Percentiles rank a stretch among this genome's conserved stretches.
phyloP scores from a whole-genome alignment of 305 asterid genomes.

The Fraxinus angustifolia region DNA sequence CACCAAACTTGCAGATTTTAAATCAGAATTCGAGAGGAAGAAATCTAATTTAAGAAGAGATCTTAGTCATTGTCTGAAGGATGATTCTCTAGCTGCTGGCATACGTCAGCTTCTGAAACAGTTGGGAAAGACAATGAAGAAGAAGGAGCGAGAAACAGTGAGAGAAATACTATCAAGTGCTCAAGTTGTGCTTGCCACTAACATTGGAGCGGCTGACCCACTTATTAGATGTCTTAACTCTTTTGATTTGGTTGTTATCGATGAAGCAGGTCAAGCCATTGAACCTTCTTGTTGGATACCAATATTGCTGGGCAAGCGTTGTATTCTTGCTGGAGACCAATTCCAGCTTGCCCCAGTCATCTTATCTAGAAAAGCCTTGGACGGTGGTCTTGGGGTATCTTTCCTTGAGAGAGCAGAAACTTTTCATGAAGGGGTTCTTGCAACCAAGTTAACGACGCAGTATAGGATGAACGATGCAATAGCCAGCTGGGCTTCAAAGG shows the following conservation, averaged over 20 bases:
- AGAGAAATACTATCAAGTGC: slow-evolving; percentile 72
- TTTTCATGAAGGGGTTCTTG: slow-evolving; percentile 67
- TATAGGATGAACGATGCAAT: slow-evolving; percentile 89
- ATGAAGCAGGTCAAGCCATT: slow-evolving; percentile 96
- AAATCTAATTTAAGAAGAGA: slow-evolving; percentile 84
- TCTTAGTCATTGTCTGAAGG: slow-evolving; percentile 76
- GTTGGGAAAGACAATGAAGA: slow-evolving; percentile 86
- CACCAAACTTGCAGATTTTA: slow-evolving; percentile 65
- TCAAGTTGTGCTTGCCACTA: slow-evolving; percentile 88
- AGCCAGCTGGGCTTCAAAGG: slow-evolving; percentile 98
- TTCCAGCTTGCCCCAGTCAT: slow-evolving; percentile 97
- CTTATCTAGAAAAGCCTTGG: slow-evolving; percentile 84
- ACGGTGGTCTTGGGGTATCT: slow-evolving; percentile 87
- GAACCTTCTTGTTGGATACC: slow-evolving; percentile 99
- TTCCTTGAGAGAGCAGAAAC: slow-evolving; percentile 73
- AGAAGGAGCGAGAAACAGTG: slow-evolving; percentile 91
- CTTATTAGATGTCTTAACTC: slow-evolving; percentile 65
- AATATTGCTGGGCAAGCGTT: slow-evolving; percentile 83
- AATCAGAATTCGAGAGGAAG: slow-evolving; percentile 75
- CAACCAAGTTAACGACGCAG: slow-evolving; percentile 67
- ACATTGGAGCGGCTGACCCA: slow-evolving; percentile 95
- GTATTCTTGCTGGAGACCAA: slow-evolving; percentile 90
- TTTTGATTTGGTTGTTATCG: slow-evolving; percentile 87
- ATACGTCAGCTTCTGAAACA: slow-evolving; percentile 97
- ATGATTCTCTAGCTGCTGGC: slow-evolving; percentile 96